Evolutionary conservation across 208 protist genomes (phyloP), one percentile per base, ranked within the genome.

Genomic region (Crithidia fasciculata): DNA sequence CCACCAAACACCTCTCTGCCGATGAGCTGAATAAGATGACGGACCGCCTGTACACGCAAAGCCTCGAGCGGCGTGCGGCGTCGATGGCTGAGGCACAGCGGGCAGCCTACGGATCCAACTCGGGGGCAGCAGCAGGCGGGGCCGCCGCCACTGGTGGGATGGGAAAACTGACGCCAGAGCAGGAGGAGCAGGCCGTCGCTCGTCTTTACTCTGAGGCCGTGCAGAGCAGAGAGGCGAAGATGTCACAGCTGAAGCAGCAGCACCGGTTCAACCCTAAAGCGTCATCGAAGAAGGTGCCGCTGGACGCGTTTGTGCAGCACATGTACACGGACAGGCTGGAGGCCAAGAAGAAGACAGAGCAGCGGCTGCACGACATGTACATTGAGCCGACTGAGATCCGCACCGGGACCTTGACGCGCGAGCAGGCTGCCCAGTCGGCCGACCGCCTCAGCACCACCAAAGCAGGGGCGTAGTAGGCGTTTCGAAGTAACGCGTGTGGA

Each of bases 41-140:
- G 6, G 78, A 95, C n/a, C 87, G 88, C 8, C 78, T 95, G 0
- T 95, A 91, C 75, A 90, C 89, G 47, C 69, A 91, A 28, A 83
- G 73, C 5, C 45, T 83, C 3, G 45, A 86, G 59, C 80, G 78
- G 18, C 79, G 77, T 28, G 64, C 81, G 53, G 76, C 61, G n/a
- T 75, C 53, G 8, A 64, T 83, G 41, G 64, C 72, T 10, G 77
- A 70, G 18, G 74, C 78, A 6, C 77, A 85, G 28, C 55, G 76
- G 13, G 75, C 52, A 5, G 39, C 44, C 6, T 80, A 79, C 53
- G 54, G 60, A 28, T 39, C 28, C 15, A 49, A 60, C 3, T 28
- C 28, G 28, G 28, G 28, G 28, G 28, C 28, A 28, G 28, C 28
- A 28, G 28, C 28, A 28, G 71, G 5, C 3, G 55, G 50, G 10